phyloP scores from a whole-genome alignment of 2,329 filamentous ascomycete species.

The Kalmusia sp. region DNA sequence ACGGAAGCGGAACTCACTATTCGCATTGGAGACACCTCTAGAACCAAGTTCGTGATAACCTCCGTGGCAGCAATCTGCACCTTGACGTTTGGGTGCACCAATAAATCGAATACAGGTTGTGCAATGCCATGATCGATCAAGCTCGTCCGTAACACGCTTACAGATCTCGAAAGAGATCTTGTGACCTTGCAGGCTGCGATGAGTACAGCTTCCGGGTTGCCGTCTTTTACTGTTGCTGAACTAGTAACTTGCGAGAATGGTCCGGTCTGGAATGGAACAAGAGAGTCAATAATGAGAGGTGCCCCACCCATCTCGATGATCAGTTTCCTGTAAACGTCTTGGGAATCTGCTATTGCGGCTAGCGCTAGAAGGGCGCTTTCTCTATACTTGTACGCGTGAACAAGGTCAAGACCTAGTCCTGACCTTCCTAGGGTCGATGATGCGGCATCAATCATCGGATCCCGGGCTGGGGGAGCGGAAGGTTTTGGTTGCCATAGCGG shows the following conservation, averaged over 20 bases:
- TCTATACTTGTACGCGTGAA: constrained; percentile 77
- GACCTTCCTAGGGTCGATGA: constrained; percentile 43
- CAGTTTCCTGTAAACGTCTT: constrained; percentile 82
- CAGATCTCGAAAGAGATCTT: constrained; percentile 82
- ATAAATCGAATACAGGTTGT: constrained; percentile 75
- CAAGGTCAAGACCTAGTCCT: constrained; percentile 56
- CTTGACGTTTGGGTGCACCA: constrained; percentile 76
- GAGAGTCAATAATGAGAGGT: constrained; percentile 81
- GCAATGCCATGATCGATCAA: constrained; percentile 86
- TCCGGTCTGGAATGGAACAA: constrained; percentile 71
- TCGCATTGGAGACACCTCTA: constrained; percentile 91
- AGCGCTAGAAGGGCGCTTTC: constrained; percentile 80
- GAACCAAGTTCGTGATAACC: constrained; percentile 82
- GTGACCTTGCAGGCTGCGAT: constrained; percentile 85
- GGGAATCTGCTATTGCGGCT: constrained; percentile 79
- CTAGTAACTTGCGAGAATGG: constrained; percentile 52
- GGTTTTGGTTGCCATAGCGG: constrained; percentile 62
- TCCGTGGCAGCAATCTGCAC: constrained; percentile 87
- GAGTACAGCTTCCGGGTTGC: constrained; percentile 80
- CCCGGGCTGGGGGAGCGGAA: constrained; percentile 28
- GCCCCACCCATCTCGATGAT: constrained; percentile 84
- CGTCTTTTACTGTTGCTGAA: constrained; percentile 61
- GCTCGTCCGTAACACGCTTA: constrained; percentile 82
- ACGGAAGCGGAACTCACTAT: constrained; percentile 66
- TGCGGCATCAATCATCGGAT: constrained; percentile 34